These are phyloP conservation scores for Saccharomyces eubayanus DNA, from an alignment of 805 yeast species.

Conservation along the genomic window DNA sequence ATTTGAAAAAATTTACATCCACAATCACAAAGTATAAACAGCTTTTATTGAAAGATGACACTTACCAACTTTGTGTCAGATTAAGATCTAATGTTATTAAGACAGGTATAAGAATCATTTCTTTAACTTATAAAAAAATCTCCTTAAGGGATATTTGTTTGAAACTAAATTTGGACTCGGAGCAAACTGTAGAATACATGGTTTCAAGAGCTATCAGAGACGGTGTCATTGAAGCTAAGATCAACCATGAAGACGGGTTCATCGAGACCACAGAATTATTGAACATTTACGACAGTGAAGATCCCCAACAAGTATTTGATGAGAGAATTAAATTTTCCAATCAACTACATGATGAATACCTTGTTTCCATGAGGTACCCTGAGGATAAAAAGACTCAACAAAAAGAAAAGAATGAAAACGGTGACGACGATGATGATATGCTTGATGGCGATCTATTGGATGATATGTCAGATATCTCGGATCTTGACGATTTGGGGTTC, in stretches of 20 bases:
- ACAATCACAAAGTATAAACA: conserved; percentile 56
- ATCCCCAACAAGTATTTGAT: conserved; percentile 82
- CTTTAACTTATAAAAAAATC: conserved; percentile 82
- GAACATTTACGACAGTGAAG: conserved; percentile 79
- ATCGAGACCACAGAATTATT: conserved; percentile 83
- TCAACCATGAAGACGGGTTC: conserved; percentile 82
- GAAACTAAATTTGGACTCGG: conserved; percentile 84
- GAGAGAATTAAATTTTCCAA: conserved; percentile 91
- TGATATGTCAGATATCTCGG: conserved; percentile 30
- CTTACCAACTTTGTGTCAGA: conserved; percentile 75
- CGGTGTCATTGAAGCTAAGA: conserved; percentile 91
- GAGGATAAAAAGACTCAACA: conserved; percentile 22
- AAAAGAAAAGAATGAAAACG: conserved; percentile 12
- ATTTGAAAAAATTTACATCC: conserved; percentile 68
- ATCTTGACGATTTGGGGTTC: conserved; percentile 28
- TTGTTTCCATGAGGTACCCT: conserved; percentile 92
- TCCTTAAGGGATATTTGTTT: conserved; percentile 90
- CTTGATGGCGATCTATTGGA: conserved; percentile 20
- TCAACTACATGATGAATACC: conserved; percentile 81
- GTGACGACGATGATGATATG: conserved; percentile 18
- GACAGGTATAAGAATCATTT: conserved; percentile 91
- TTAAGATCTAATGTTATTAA: conserved; percentile 94
- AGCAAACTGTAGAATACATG: conserved; percentile 92
- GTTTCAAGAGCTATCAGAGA: conserved; percentile 95
- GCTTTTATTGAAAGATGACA: conserved; percentile 64